Conservation (phyloP, 2,329 filamentous ascomycete genomes). For the Fusarium vanettenii region DNA sequence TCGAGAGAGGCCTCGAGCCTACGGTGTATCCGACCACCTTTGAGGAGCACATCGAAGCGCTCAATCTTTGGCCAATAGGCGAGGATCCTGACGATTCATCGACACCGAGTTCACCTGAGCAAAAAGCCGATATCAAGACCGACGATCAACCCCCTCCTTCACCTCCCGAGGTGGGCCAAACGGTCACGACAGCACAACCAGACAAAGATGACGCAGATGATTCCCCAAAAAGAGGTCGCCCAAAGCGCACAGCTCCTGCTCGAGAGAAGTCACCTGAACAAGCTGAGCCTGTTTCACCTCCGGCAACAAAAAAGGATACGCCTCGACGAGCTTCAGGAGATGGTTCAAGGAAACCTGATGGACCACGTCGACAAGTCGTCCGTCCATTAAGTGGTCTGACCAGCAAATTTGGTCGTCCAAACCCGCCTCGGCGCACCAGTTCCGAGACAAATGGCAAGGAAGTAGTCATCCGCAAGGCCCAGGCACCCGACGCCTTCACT, state of each 20-base stretch:
- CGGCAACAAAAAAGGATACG: neutral
- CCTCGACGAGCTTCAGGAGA: constrained; percentile 2
- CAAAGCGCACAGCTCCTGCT: constrained; percentile 4
- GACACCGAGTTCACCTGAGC: constrained; percentile 14
- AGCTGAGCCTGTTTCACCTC: neutral
- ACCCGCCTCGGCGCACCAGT: constrained; percentile 1
- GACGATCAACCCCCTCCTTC: neutral
- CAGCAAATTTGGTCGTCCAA: constrained; percentile 19
- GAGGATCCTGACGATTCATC: constrained; percentile 1
- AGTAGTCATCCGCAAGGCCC: constrained; percentile 18
- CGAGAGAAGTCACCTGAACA: neutral
- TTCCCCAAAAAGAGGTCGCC: constrained; percentile 6
- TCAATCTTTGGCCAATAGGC: constrained; percentile 21
- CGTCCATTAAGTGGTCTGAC: constrained; percentile 8
- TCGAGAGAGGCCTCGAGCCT: constrained; percentile 48
- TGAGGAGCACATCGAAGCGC: constrained; percentile 37
- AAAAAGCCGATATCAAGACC: constrained; percentile 1
- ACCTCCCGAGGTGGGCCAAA: neutral
- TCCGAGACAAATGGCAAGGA: constrained; percentile 7
- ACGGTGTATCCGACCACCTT: constrained; percentile 35
- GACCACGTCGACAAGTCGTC: constrained; percentile 4
- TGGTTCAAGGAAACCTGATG: neutral
- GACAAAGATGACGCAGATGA: constrained; percentile 6
- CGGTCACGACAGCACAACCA: neutral
- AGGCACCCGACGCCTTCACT: constrained; percentile 13